Conservation (phyloP, 2,329 filamentous ascomycete species). For the Xylariaceae sp. region DNA sequence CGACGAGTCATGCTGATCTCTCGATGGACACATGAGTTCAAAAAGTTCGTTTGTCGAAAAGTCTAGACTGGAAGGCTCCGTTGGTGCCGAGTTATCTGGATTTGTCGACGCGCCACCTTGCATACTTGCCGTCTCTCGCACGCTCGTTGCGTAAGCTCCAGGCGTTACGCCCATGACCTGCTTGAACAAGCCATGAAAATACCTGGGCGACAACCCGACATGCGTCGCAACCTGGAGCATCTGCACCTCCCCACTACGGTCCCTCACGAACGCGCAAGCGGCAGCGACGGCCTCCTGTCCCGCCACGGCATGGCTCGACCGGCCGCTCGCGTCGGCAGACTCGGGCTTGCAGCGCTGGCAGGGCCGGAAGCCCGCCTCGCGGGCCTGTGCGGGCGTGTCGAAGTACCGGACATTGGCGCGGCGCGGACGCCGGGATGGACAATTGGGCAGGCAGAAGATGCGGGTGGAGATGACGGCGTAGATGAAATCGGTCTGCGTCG, state of each 20-base stretch:
- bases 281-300: constrained; percentile 4
- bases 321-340: constrained; percentile 2
- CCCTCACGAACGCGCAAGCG: constrained; percentile 9
- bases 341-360: constrained; percentile 19
- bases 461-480: constrained; percentile 41
- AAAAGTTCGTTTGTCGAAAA: neutral
- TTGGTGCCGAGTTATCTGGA: neutral
- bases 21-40: neutral
- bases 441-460: constrained; percentile 58
- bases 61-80: neutral
- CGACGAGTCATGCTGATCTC: neutral
- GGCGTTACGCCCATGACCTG: constrained; percentile 11
- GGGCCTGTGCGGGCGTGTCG: constrained; percentile 39
- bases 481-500: constrained; percentile 28
- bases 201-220: constrained; percentile 12
- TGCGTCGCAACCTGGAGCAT: constrained; percentile 8
- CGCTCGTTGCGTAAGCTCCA: constrained; percentile 8
- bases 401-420: constrained; percentile 58
- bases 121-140: neutral
- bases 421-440: constrained; percentile 55
- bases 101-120: too few relatives aligned
- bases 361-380: constrained; percentile 24
- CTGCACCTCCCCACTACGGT: constrained; percentile 8
- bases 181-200: constrained; percentile 16
- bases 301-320: too few relatives aligned